phyloP scores from a whole-genome alignment of 345 rosid genomes.

The Rhodamnia rubescens region DNA sequence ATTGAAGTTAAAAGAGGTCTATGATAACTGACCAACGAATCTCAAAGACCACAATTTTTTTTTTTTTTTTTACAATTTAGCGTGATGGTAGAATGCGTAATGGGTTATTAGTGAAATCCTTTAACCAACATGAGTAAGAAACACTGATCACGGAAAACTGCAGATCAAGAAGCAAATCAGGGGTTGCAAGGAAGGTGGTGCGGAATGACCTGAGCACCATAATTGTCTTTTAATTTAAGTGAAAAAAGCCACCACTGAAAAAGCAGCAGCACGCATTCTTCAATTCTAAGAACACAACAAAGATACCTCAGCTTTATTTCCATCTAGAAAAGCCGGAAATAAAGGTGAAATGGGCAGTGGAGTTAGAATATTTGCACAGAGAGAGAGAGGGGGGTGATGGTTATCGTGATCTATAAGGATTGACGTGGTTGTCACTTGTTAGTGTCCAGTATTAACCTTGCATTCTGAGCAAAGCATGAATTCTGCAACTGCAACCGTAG shows the following conservation, averaged over 20 bases:
- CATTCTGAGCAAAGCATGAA: not conserved
- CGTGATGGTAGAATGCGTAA: not conserved
- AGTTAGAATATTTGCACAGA: not conserved
- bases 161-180: not conserved
- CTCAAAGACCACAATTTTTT: not conserved
- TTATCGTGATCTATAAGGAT: not conserved
- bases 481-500: not conserved
- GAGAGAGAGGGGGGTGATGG: not conserved
- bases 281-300: not conserved
- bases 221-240: not conserved
- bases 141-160: not conserved
- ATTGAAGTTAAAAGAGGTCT: not conserved
- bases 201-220: not conserved
- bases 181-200: not conserved
- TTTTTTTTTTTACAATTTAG: not conserved
- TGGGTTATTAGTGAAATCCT: not conserved
- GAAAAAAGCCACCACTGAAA: not conserved
- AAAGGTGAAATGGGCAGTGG: not conserved
- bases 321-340: not conserved
- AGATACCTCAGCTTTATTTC: not conserved
- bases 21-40: not conserved
- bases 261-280: not conserved
- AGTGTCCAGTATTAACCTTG: not conserved
- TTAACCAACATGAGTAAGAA: not conserved
- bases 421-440: not conserved